Conservation (phyloP, 2,329 filamentous ascomycete species). For the Orbilia brochopaga region DNA sequence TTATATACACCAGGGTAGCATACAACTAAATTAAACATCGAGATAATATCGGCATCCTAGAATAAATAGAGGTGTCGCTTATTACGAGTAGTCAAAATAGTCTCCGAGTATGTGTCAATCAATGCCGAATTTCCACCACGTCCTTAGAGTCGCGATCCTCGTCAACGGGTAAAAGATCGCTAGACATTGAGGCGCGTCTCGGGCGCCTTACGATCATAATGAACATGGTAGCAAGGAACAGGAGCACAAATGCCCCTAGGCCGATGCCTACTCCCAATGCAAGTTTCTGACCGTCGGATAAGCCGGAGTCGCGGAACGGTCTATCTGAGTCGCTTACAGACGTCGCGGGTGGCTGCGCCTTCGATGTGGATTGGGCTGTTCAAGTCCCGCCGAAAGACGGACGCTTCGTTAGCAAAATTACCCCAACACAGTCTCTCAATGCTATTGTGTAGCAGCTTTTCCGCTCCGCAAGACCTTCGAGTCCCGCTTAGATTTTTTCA, state of each 20-base stretch:
- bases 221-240: constrained; percentile 38
- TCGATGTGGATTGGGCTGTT: not conserved
- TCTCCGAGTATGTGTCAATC: not conserved
- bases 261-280: constrained; percentile 39
- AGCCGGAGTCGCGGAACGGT: constrained; percentile 14
- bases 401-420: too few relatives aligned
- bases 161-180: not conserved
- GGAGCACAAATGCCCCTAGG: constrained; percentile 31
- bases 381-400: not conserved
- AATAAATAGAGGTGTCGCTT: too few relatives aligned
- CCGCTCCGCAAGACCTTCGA: too few relatives aligned
- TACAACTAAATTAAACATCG: too few relatives aligned
- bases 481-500: too few relatives aligned
- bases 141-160: not conserved
- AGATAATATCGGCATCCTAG: too few relatives aligned
- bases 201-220: constrained; percentile 32
- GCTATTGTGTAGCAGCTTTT: too few relatives aligned
- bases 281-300: constrained; percentile 35
- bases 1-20: too few relatives aligned
- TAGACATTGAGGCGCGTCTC: constrained; percentile 7
- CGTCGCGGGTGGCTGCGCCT: not conserved
- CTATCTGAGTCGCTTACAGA: not conserved
- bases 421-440: too few relatives aligned
- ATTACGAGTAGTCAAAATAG: too few relatives aligned
- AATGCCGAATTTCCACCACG: not conserved